Evolutionary conservation across 2,329 filamentous ascomycete genomes (phyloP).

Genomic region (Aureobasidium sp.): DNA sequence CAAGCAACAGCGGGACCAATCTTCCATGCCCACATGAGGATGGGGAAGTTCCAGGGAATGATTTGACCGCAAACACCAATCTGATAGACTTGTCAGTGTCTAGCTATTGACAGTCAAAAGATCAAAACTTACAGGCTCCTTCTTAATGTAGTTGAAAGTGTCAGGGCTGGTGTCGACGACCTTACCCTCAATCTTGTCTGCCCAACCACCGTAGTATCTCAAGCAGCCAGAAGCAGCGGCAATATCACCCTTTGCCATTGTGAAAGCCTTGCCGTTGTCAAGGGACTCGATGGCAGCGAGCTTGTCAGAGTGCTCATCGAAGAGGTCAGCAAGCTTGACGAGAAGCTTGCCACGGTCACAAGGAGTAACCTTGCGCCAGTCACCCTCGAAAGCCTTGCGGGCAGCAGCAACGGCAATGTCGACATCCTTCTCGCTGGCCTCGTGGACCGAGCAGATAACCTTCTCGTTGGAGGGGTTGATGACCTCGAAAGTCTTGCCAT

Average conservation of each 20-base stretch:
- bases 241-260: conserved; percentile 70
- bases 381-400: conserved; percentile 73
- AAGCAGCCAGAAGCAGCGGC: conserved; percentile 60
- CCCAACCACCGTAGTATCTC: conserved; percentile 84
- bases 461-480: conserved; percentile 83
- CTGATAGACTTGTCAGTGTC: conserved; percentile 28
- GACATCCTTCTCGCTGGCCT: conserved; percentile 82
- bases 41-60: conserved; percentile 83
- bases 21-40: conserved; percentile 81
- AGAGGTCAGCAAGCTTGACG: conserved; percentile 69
- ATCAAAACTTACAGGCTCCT: conserved; percentile 56
- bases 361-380: conserved; percentile 62
- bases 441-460: conserved; percentile 73
- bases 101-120: not conserved
- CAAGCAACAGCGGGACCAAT: conserved; percentile 65
- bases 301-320: conserved; percentile 69
- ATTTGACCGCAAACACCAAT: conserved; percentile 79
- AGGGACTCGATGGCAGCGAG: conserved; percentile 79
- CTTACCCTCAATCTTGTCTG: conserved; percentile 86
- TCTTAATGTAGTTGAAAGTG: conserved; percentile 76
- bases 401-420: conserved; percentile 76
- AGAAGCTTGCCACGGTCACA: conserved; percentile 63
- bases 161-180: conserved; percentile 71
- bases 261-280: conserved; percentile 80
- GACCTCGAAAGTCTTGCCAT: conserved; percentile 87